Evolutionary conservation across 306 rosid genomes (phyloP).

Genomic region (Malus sylvestris): DNA sequence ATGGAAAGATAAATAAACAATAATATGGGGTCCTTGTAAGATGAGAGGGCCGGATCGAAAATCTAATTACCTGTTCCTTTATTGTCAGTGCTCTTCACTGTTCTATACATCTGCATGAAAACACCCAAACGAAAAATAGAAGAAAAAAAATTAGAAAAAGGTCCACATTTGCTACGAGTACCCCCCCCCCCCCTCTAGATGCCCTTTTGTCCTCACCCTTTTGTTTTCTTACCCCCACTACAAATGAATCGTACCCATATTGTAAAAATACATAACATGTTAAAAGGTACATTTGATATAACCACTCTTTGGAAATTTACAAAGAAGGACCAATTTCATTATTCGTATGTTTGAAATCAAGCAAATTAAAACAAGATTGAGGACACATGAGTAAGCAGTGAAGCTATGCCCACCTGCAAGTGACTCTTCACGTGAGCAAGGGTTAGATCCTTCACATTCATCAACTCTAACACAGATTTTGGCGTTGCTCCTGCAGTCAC

Average conservation of each 20-base stretch:
- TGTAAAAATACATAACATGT: neutral
- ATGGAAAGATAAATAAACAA: slow-evolving; percentile 21
- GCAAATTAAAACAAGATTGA: slow-evolving; percentile 6
- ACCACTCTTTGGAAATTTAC: neutral
- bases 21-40: slow-evolving; percentile 13
- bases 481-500: slow-evolving; percentile 73
- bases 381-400: slow-evolving; percentile 13
- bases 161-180: slow-evolving; percentile 31
- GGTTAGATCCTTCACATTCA: slow-evolving; percentile 94
- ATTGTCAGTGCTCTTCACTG: slow-evolving; percentile 84
- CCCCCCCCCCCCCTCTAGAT: slow-evolving; percentile 20
- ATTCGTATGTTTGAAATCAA: neutral
- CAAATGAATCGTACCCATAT: slow-evolving; percentile 19
- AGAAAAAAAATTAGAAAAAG: slow-evolving; percentile 8
- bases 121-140: slow-evolving; percentile 20
- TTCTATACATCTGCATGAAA: slow-evolving; percentile 97
- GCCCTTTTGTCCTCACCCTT: slow-evolving; percentile 51
- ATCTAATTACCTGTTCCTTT: slow-evolving; percentile 61
- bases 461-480: slow-evolving; percentile 84
- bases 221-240: slow-evolving; percentile 47
- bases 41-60: neutral
- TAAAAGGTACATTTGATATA: neutral
- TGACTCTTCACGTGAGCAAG: slow-evolving; percentile 98
- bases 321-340: neutral
- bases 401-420: slow-evolving; percentile 63